phyloP scores from a whole-genome alignment of 2,329 filamentous ascomycete species.

The Claviceps humidiphila region DNA sequence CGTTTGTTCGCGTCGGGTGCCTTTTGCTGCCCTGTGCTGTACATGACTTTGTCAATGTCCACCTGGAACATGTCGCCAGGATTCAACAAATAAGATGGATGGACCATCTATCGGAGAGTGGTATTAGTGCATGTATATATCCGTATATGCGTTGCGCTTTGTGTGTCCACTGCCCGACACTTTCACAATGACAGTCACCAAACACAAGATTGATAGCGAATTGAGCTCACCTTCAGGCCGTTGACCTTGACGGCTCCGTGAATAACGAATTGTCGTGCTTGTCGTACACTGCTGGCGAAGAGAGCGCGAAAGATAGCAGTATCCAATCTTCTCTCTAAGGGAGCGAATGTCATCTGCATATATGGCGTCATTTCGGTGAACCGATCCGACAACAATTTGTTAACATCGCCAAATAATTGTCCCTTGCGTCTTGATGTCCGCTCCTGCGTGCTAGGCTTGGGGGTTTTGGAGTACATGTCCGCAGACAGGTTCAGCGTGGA shows the following conservation, averaged over 20 bases:
- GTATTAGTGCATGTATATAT: constrained; percentile 1
- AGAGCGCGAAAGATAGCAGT: constrained; percentile 88
- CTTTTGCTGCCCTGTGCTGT: constrained; percentile 68
- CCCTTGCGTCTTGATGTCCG: constrained; percentile 6
- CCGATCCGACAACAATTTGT: constrained; percentile 20
- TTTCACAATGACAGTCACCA: background rate
- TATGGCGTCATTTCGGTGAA: constrained; percentile 56
- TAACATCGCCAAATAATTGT: constrained; percentile 18
- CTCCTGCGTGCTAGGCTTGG: constrained; percentile 11
- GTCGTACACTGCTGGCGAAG: constrained; percentile 85
- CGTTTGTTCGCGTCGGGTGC: constrained; percentile 17
- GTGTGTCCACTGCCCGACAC: background rate
- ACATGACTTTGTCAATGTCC: constrained; percentile 76
- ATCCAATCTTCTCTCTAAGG: constrained; percentile 79
- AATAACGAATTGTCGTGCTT: constrained; percentile 87
- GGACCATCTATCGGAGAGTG: constrained; percentile 55
- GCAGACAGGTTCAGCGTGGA: constrained; percentile 19
- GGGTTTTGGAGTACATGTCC: constrained; percentile 20
- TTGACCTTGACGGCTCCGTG: constrained; percentile 94
- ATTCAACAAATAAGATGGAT: constrained; percentile 87
- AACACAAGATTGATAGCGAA: background rate
- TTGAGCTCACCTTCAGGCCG: constrained; percentile 64
- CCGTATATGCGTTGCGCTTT: background rate
- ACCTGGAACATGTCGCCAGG: constrained; percentile 98
- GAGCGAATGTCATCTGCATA: constrained; percentile 92